Evolutionary conservation across 352 stramenopile species (phyloP), one percentile per base, ranked within the genome.

Genomic region (Globisporangium canariense): DNA sequence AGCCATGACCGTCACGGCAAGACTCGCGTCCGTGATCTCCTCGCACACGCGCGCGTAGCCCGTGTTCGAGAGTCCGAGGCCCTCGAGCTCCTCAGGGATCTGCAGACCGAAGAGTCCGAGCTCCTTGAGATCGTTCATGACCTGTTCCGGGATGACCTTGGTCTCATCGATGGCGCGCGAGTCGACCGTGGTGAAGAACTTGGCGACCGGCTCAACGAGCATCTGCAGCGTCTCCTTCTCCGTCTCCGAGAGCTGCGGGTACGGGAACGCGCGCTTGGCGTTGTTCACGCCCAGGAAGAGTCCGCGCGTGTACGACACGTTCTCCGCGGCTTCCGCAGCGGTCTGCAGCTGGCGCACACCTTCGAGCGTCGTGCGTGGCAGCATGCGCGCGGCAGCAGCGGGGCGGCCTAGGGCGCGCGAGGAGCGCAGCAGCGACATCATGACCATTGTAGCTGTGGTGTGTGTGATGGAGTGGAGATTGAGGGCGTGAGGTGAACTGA

Each of bases 201-300:
- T 96, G 64, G 63, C 75, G 38, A 94, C 85, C 28, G 87, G 84
- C 13, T 93, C 85, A 30, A 92, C 84, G 16, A 96, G 81, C 81
- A 91, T 91, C 68, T 93, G 83, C 55, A 96, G 69, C 67, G 81
- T 96, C 66, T 93, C 87, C 55, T 78, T 75, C 68, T 96, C 87
- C 41, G 61, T 73, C n/a, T 81, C 78, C 4, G 81, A 86, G 13
- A 79, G 72, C 65, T 87, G 78, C 32, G 87, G 87, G 71, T 93
- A 96, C 40, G 87, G 87, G 47, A 96, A 91, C 32, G 83, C 85
- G 43, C 85, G 82, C 60, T 75, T 74, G 43, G 73, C 62, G 71
- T 94, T 93, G 78, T 93, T 93, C 18, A 94, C 82, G 49, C 87
- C 87, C 8, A 94, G 73, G 65, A 96, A 94, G 30, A 96, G 75